A percentile compares a stretch with the other conserved stretches of the same genome.
Conservation (phyloP, 192 early-diverging fungal genomes). For the Diversispora eburnea region DNA sequence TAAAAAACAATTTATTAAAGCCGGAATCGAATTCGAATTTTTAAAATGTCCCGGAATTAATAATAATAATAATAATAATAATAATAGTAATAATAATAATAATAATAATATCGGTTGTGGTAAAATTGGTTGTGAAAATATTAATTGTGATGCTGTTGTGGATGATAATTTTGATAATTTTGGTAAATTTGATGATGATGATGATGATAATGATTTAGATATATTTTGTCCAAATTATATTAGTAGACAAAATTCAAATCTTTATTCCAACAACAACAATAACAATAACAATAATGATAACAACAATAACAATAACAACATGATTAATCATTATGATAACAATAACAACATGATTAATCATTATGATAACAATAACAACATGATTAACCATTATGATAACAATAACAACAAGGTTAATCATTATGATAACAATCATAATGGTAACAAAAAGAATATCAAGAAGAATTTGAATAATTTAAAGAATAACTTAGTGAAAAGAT, state of each 20-base stretch:
- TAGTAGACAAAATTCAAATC: too few species aligned
- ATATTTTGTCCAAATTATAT: background rate
- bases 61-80: too few species aligned
- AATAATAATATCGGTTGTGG: background rate
- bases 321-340: too few species aligned
- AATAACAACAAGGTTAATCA: too few species aligned
- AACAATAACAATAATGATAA: too few species aligned
- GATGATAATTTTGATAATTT: background rate
- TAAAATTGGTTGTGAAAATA: background rate
- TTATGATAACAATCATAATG: too few species aligned
- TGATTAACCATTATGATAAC: too few species aligned
- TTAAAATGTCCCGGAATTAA: background rate
- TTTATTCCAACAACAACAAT: too few species aligned
- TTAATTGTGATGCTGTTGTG: background rate
- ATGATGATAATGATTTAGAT: background rate
- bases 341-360: too few species aligned
- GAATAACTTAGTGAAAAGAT: background rate
- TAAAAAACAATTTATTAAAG: constrained; percentile 1
- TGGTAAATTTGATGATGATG: background rate
- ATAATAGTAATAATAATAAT: background rate
- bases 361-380: too few species aligned
- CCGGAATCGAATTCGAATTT: constrained; percentile 4
- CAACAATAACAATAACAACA: too few species aligned
- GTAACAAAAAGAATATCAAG: too few species aligned
- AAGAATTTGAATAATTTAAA: background rate